A percentile compares a stretch with the other conserved stretches of the same genome.
Conservation (phyloP, 108 stramenopile species). For the Skeletonema tropicum region DNA sequence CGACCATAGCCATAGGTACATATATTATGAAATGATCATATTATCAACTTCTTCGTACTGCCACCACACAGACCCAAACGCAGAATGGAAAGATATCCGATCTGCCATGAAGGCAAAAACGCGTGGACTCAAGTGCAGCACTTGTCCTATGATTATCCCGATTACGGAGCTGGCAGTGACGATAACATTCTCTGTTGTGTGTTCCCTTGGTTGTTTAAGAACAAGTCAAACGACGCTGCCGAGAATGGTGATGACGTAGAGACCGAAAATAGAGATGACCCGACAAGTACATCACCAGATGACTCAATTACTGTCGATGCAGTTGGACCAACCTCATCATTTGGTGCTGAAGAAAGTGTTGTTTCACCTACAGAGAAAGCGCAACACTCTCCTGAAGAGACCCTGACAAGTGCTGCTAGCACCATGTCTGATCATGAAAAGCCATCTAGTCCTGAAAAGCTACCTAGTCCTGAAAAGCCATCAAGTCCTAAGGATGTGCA, state of each 20-base stretch:
- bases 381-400: neutral
- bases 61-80: too few species aligned
- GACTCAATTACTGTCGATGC: conserved; percentile 56
- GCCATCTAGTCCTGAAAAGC: too few species aligned
- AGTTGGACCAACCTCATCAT: conserved; percentile 39
- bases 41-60: too few species aligned
- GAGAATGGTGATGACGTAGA: conserved; percentile 9
- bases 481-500: neutral
- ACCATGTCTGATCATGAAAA: neutral
- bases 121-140: too few species aligned
- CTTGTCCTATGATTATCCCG: conserved; percentile 9
- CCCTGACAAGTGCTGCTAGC: neutral
- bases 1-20: too few species aligned
- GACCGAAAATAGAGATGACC: conserved; percentile 35
- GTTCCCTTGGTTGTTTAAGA: conserved; percentile 6
- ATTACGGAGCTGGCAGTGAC: neutral
- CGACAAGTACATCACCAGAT: conserved; percentile 52
- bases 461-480: conserved; percentile 1
- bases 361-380: neutral
- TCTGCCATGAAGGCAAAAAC: too few species aligned
- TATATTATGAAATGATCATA: too few species aligned
- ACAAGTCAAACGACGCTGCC: conserved; percentile 36
- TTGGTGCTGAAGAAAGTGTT: conserved; percentile 5
- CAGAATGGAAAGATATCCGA: too few species aligned
- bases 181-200: conserved; percentile 18